phyloP scores from a whole-genome alignment of 78 protist genomes.

The Dictyostelium purpureum region DNA sequence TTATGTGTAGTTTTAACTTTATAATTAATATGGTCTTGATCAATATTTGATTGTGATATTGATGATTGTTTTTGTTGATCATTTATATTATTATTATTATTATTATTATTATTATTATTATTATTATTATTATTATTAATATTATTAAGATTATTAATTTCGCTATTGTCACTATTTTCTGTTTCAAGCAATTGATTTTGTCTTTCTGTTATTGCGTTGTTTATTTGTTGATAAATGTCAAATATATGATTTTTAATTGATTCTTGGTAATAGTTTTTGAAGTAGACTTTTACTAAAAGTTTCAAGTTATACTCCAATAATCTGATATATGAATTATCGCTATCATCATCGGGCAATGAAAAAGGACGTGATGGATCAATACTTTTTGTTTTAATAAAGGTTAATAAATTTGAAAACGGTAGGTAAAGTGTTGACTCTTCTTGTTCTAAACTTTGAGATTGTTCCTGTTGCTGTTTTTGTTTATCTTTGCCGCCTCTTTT shows the following conservation, averaged over 20 bases:
- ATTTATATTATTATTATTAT: not conserved
- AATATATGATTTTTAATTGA: not conserved
- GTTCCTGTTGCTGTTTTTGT: not conserved
- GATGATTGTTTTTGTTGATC: not conserved
- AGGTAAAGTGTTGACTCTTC: not conserved
- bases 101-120: not conserved
- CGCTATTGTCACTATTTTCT: not conserved
- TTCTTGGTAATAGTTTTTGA: not conserved
- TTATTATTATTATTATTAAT: too few species aligned
- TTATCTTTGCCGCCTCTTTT: not conserved
- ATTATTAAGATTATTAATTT: too few species aligned
- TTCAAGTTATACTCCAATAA: constrained; percentile 19
- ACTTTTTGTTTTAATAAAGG: not conserved
- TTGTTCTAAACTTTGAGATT: not conserved
- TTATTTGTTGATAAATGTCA: not conserved
- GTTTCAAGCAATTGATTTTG: not conserved
- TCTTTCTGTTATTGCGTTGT: not conserved
- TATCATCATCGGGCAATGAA: constrained; percentile 38
- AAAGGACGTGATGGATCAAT: not conserved
- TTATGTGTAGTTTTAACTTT: not conserved
- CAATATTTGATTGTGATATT: not conserved
- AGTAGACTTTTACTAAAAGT: not conserved
- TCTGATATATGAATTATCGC: constrained; percentile 20
- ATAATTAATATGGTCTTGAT: not conserved
- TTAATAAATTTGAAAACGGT: constrained; percentile 3